phyloP scores from a whole-genome alignment of 139 green algal genomes.

The Deuterostichococcus epilithicus region DNA sequence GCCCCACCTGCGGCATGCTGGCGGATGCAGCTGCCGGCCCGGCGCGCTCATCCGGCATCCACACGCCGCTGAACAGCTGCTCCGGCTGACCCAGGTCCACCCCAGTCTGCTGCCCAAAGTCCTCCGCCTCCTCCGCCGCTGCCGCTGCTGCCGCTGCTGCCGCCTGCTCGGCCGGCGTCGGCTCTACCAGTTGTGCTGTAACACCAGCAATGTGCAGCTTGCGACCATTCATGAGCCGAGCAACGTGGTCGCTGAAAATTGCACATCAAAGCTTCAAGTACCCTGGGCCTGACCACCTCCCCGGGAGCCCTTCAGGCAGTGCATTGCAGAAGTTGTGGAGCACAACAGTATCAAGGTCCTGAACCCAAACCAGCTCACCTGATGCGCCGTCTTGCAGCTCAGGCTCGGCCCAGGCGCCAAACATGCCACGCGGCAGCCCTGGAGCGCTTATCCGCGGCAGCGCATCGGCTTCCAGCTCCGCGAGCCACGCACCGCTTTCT shows the following conservation, averaged over 20 bases:
- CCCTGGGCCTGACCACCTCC: too few relatives aligned
- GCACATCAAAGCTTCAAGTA: too few relatives aligned
- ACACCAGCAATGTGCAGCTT: not conserved
- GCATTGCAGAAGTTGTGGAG: not conserved
- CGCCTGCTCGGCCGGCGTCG: conserved; percentile 6
- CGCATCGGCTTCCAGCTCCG: conserved; percentile 30
- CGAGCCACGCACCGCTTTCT: conserved; percentile 45
- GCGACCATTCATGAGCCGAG: too few relatives aligned
- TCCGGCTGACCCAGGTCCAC: conserved; percentile 17
- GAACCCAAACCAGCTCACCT: not conserved
- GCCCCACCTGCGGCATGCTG: not conserved
- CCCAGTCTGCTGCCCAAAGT: not conserved
- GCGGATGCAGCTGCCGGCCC: not conserved
- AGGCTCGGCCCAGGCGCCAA: conserved; percentile 39
- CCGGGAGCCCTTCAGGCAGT: not conserved
- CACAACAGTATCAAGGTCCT: not conserved
- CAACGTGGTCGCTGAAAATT: too few relatives aligned
- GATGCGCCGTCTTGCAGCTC: not conserved
- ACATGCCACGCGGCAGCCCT: conserved; percentile 46
- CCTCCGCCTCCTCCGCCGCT: conserved; percentile 5
- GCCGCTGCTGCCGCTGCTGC: conserved; percentile 14
- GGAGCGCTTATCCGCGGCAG: conserved; percentile 28
- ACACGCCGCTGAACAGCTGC: conserved; percentile 47
- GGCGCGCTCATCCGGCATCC: conserved; percentile 40
- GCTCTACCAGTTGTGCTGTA: not conserved